phyloP scores from a whole-genome alignment of 768 basidiomycete genomes.

The Serendipita sp. region DNA sequence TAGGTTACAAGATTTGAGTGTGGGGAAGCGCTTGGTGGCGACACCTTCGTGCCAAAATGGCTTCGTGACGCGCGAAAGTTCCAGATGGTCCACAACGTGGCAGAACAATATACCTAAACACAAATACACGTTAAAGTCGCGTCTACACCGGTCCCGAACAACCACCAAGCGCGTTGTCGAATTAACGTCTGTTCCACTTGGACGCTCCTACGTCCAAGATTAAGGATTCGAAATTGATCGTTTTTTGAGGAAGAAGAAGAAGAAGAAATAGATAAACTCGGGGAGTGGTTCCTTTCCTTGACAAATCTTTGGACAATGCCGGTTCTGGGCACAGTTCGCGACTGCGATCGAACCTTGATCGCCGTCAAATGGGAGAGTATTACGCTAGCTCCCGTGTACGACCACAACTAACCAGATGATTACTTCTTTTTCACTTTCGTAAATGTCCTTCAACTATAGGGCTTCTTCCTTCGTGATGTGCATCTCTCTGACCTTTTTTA shows the following conservation, averaged over 20 bases:
- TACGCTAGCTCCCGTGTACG: conserved; percentile 38
- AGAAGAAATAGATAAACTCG: too few relatives aligned
- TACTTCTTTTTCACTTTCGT: conserved; percentile 52
- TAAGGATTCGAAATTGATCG: too few relatives aligned
- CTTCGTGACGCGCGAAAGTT: background rate
- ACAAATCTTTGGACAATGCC: too few relatives aligned
- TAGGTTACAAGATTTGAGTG: too few relatives aligned
- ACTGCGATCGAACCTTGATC: conserved; percentile 32
- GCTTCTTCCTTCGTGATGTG: too few relatives aligned
- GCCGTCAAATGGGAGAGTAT: conserved; percentile 54
- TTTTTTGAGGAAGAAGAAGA: too few relatives aligned
- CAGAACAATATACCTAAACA: background rate
- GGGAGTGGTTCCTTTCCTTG: too few relatives aligned
- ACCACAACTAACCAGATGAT: conserved; percentile 38
- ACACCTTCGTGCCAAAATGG: background rate
- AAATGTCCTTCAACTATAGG: conserved; percentile 13
- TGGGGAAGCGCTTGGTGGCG: background rate
- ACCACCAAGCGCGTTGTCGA: background rate
- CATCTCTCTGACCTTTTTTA: too few relatives aligned
- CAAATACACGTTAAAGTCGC: conserved; percentile 1
- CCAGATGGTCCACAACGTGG: background rate
- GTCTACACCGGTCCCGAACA: background rate
- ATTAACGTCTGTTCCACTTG: background rate
- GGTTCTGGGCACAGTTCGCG: too few relatives aligned
- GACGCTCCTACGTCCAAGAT: background rate